Conservation (phyloP, 352 stramenopile genomes). For the Peronospora farinosa region DNA sequence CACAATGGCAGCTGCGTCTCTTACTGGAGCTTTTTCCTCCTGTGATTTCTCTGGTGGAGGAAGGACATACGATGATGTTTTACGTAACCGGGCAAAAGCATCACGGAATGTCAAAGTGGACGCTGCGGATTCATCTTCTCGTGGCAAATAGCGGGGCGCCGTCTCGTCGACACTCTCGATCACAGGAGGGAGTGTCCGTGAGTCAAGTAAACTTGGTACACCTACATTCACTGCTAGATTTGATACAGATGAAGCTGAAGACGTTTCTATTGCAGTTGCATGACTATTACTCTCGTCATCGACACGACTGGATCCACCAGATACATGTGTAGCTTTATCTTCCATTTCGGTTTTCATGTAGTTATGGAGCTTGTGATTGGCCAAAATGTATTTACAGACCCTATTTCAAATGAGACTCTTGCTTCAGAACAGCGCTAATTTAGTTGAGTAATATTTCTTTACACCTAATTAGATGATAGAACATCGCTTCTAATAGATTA, state of each 20-base stretch:
- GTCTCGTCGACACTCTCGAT: slow-evolving; percentile 7
- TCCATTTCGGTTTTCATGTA: slow-evolving; percentile 11
- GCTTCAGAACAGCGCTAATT: not conserved
- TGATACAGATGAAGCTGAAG: not conserved
- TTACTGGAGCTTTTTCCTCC: slow-evolving; percentile 10
- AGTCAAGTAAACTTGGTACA: slow-evolving; percentile 43
- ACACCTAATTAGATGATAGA: too few relatives aligned
- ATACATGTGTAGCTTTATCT: slow-evolving; percentile 2
- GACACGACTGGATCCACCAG: not conserved
- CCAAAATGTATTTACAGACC: slow-evolving; percentile 1
- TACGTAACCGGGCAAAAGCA: slow-evolving; percentile 52
- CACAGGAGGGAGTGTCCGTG: slow-evolving; percentile 24
- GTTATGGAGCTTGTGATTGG: slow-evolving; percentile 8
- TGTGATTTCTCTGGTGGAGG: slow-evolving; percentile 7
- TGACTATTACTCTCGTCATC: not conserved
- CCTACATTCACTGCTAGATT: slow-evolving; percentile 4
- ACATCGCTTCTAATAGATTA: too few relatives aligned
- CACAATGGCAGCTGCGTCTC: slow-evolving; percentile 53
- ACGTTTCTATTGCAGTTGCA: not conserved
- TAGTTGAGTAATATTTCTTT: too few relatives aligned
- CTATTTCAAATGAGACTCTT: not conserved
- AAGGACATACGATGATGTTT: slow-evolving; percentile 50
- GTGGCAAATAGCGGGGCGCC: slow-evolving; percentile 36
- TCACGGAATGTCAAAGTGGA: slow-evolving; percentile 40
- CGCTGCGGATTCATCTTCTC: slow-evolving; percentile 7